Conservation (phyloP, 495 filamentous ascomycete species). For the Aspergillus carlsbadensis region DNA sequence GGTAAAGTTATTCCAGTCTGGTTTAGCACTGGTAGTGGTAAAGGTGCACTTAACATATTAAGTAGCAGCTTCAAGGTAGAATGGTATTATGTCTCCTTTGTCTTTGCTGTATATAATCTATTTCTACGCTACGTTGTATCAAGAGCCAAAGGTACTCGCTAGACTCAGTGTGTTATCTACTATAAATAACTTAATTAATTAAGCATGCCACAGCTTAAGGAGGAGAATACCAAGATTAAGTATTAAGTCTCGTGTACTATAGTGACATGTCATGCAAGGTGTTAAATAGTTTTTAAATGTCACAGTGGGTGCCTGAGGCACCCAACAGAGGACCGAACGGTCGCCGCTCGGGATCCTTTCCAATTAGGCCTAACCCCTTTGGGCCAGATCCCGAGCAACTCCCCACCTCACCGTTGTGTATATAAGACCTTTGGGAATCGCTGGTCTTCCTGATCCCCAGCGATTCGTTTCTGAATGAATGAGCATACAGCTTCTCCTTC, state of each 20-base stretch:
- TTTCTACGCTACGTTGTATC: neutral
- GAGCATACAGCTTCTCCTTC: no score
- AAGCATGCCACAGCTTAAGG: constrained; percentile 5
- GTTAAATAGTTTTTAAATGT: neutral
- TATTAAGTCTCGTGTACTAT: neutral
- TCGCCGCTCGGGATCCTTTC: no score
- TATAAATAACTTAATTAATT: neutral
- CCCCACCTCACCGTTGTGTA: no score
- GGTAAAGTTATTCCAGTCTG: constrained; percentile 1
- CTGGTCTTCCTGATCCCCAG: no score
- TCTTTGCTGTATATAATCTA: neutral
- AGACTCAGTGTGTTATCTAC: neutral
- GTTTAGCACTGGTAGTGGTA: no score
- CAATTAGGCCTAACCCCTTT: no score
- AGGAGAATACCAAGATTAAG: constrained; percentile 10
- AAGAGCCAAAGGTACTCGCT: neutral
- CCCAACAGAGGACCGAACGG: no score
- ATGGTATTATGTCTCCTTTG: constrained; percentile 4
- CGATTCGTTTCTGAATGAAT: no score
- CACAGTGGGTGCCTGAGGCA: no score
- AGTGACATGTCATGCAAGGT: neutral
- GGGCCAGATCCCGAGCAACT: no score
- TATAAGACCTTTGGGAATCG: no score
- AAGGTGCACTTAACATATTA: constrained; percentile 9
- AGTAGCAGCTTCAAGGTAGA: constrained; percentile 1